These are phyloP conservation scores for Mycena filopes DNA, from an alignment of 768 basidiomycete species.

Conservation along the genomic window DNA sequence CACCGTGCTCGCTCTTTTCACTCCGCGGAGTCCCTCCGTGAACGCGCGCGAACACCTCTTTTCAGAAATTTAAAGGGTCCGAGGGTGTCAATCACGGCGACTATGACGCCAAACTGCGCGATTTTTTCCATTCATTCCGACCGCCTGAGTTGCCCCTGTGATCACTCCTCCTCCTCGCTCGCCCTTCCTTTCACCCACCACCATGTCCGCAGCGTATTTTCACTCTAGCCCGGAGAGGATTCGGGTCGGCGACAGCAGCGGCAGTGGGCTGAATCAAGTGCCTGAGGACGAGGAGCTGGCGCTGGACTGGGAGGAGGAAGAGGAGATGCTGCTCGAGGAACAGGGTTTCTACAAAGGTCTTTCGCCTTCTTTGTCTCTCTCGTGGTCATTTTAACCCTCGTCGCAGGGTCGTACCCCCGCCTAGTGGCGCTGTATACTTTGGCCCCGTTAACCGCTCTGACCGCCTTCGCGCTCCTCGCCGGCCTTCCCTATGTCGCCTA, in stretches of 20 bases:
- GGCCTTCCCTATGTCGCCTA: constrained; percentile 62
- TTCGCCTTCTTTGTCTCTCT: constrained; percentile 24
- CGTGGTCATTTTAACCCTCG: not conserved
- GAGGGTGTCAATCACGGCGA: too few relatives aligned
- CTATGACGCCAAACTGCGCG: too few relatives aligned
- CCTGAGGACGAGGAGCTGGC: constrained; percentile 48
- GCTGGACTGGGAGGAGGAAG: constrained; percentile 45
- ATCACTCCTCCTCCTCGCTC: not conserved
- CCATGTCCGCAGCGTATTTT: constrained; percentile 13
- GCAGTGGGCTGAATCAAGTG: constrained; percentile 44
- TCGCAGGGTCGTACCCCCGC: constrained; percentile 70
- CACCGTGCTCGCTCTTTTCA: too few relatives aligned
- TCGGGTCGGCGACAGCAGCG: constrained; percentile 34
- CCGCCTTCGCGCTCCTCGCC: constrained; percentile 62
- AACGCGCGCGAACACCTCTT: too few relatives aligned
- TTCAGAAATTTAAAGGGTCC: too few relatives aligned
- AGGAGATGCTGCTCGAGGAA: constrained; percentile 57
- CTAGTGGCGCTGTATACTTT: constrained; percentile 67
- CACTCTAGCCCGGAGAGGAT: constrained; percentile 47
- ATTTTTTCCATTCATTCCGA: too few relatives aligned
- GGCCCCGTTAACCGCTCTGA: constrained; percentile 64
- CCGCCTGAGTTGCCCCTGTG: too few relatives aligned
- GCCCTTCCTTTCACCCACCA: not conserved
- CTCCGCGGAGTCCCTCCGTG: too few relatives aligned
- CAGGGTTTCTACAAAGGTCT: constrained; percentile 62